Evolutionary conservation across 2,329 filamentous ascomycete genomes (phyloP).

Genomic region (Venturiaceae sp.): DNA sequence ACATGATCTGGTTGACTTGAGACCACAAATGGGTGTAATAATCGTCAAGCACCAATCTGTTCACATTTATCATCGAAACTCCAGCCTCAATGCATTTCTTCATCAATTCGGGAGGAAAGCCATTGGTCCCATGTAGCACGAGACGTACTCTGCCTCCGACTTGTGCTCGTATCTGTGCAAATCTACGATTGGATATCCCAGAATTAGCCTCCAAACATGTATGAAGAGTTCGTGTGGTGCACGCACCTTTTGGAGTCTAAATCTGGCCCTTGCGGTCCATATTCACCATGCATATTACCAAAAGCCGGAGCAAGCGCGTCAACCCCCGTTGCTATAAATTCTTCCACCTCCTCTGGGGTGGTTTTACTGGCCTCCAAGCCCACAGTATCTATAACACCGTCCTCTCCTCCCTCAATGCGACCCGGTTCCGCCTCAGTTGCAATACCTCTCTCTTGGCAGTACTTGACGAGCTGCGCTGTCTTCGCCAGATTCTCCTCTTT

Average conservation of each 20-base stretch:
- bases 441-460: constrained; percentile 50
- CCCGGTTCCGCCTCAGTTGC: constrained; percentile 63
- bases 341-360: constrained; percentile 57
- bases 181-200: no score
- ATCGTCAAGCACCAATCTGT: constrained; percentile 39
- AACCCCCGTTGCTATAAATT: constrained; percentile 63
- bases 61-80: constrained; percentile 48
- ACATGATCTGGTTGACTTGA: no score
- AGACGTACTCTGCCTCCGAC: constrained; percentile 14
- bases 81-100: constrained; percentile 41
- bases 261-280: constrained; percentile 52
- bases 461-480: constrained; percentile 52
- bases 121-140: constrained; percentile 49
- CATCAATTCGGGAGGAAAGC: constrained; percentile 41
- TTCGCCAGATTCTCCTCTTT: constrained; percentile 58
- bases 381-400: constrained; percentile 59
- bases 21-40: constrained; percentile 13
- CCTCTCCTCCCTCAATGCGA: constrained; percentile 63
- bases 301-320: constrained; percentile 67
- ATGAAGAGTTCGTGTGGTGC: neutral
- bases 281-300: constrained; percentile 67
- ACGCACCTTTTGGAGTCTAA: constrained; percentile 15
- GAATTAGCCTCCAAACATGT: neutral
- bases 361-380: constrained; percentile 56
- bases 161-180: no score